Base-by-base conservation (phyloP, 176 grass and related monocot species). In the Neostapfia colusana region DNA sequence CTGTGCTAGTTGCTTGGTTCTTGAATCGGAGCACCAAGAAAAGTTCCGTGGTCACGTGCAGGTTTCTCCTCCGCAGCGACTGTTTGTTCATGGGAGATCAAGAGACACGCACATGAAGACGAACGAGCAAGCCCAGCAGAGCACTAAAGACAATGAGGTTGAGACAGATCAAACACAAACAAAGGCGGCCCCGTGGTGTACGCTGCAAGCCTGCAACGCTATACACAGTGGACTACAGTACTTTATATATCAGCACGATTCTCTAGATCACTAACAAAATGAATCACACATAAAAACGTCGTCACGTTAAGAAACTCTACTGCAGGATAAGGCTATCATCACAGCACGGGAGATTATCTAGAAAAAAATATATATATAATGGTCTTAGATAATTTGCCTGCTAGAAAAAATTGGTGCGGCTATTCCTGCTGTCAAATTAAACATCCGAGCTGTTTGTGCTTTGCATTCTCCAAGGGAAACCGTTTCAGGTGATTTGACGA, bases 61-160 rank as follows among this genome's bases (percentile, higher is more conserved):
- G 24, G 63, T 27, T n/a, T n/a, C n/a, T n/a, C n/a, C n/a, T n/a
- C n/a, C n/a, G n/a, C n/a, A n/a, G n/a, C n/a, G n/a, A n/a, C n/a
- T n/a, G n/a, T n/a, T n/a, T n/a, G n/a, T n/a, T n/a, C n/a, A n/a
- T n/a, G n/a, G n/a, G n/a, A n/a, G n/a, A 34, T 80, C 28, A 80
- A 46, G 54, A 70, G 55, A 48, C 81, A 64, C 18, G 27, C 55
- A 88, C 58, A 65, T 41, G 37, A 70, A 21, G 70, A 80, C 76
- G 84, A 80, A 80, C 76, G 84, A 80, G 41, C 25, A 75, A 57
- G 54, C 59, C 49, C 42, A 69, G 55, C 61, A 34, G 21, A 62
- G 62, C 66, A 70, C 38, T 64, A 83, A 56, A 80, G 75, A 84
- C 54, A 84, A 57, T 4, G 79, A 55, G 76, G 76, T 76, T 63